Base-by-base conservation (phyloP, 768 basidiomycete genomes). In the Psilocybe cyanescens region DNA sequence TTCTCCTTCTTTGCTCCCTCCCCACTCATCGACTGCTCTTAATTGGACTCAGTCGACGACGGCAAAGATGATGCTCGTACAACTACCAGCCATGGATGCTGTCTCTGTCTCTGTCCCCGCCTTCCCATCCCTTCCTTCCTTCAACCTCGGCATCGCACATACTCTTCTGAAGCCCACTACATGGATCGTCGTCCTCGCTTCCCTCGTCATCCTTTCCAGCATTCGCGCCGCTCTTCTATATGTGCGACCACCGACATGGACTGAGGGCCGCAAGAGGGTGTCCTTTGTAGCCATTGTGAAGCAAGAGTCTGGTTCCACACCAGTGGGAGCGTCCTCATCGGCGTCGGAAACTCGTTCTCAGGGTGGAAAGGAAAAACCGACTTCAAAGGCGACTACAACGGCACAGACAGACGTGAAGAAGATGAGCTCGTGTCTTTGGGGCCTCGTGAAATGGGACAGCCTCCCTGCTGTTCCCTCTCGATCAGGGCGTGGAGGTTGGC, bases 371-470 rank as follows among this genome's bases (percentile, higher is more conserved):
- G 61, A 58, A 28, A 45, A 58, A 6, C n/a, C 48, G 49, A 45
- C 57, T 24, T 50, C 60, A 29, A 29, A 55, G 47, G 17, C 59
- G 17, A 17, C 39, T 11, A 7, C 59, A 24, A 29, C 59, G 8
- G 14, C 51, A 51, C 30, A 50, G 9, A 30, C 35, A n/a, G 47
- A 58, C n/a, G 37, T n/a, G 35, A 57, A 61, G 44, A 62, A 63
- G 33, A 51, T 44, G 59, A 58, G 37, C 45, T 51, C 62, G n/a
- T 72, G 71, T 70, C 58, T 66, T 35, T 74, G 70, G 71, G 73
- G 71, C 52, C 68, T 74, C 52, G 65, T 76, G 39, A 69, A 63
- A 48, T 75, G 72, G 73, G 72, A 74, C 19, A 68, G 66, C 49
- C 66, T 74, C 6, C 72, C 72, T 24, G 58, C 69, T 28, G 64